Evolutionary conservation across 768 basidiomycete genomes (phyloP).

Genomic region (Fomitopsis pulvina): DNA sequence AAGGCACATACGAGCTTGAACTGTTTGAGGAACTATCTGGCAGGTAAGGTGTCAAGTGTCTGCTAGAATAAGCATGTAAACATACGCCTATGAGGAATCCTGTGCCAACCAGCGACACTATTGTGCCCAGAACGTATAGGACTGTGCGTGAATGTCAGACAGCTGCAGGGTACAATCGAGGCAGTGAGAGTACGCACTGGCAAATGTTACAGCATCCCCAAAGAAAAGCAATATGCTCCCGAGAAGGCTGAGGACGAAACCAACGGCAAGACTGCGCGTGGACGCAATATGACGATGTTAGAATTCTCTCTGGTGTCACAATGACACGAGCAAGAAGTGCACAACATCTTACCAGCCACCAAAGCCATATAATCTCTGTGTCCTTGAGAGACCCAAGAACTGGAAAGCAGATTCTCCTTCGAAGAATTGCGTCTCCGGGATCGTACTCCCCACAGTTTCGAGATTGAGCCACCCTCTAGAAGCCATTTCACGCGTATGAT

Average conservation of each 20-base stretch:
- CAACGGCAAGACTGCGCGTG: slow-evolving; percentile 52
- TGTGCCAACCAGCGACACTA: slow-evolving; percentile 80
- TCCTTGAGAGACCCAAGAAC: slow-evolving; percentile 70
- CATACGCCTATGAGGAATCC: slow-evolving; percentile 88
- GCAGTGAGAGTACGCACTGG: slow-evolving; percentile 42
- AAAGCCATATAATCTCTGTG: slow-evolving; percentile 83
- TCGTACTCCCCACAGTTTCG: slow-evolving; percentile 51
- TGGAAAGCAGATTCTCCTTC: slow-evolving; percentile 88
- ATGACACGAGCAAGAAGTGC: neutral
- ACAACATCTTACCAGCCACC: slow-evolving; percentile 58
- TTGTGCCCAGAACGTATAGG: slow-evolving; percentile 74
- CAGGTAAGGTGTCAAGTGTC: neutral
- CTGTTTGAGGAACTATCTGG: slow-evolving; percentile 65
- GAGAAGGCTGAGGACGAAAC: slow-evolving; percentile 75
- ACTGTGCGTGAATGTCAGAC: slow-evolving; percentile 34
- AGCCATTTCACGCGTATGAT: neutral
- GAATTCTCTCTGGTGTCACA: neutral
- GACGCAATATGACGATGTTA: neutral
- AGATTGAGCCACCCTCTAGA: slow-evolving; percentile 83
- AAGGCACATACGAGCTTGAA: slow-evolving; percentile 57
- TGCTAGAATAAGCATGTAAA: slow-evolving; percentile 7
- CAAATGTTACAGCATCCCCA: slow-evolving; percentile 62
- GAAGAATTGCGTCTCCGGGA: slow-evolving; percentile 78
- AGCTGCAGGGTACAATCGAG: neutral
- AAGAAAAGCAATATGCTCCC: slow-evolving; percentile 75